Base-by-base conservation (phyloP, 441 rosid species). In the Corymbia calophylla region DNA sequence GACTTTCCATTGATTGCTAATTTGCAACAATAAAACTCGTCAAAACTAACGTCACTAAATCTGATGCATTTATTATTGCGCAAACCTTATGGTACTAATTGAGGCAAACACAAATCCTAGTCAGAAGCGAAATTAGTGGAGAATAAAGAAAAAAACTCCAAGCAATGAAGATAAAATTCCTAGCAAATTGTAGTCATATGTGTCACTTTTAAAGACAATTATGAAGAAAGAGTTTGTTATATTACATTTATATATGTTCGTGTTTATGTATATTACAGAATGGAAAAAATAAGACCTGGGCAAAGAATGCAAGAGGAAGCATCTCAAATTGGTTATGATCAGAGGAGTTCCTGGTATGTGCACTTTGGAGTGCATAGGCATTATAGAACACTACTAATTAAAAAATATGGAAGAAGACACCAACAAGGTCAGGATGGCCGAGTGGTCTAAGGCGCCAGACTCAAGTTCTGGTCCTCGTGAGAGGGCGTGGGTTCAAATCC, bases 371-470 rank as follows among this genome's bases (percentile, higher is more conserved):
- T 5, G 62, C 12, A 23, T 56, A 7, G 1, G 2, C 56, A 4
- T 18, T 4, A 62, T 29, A 7, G 0, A 29, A 29, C 29, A 1
- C 9, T 14, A 35, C 2, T 35, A 35, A 35, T 35, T 2, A 35
- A 4, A 35, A 35, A 35, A 35, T 35, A 4, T 35, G 39, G 39
- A 35, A 0, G 0, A 2, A 0, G 0, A 0, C 9, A n/a, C 2
- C 70, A 10, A 6, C 0, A 1, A 3, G 3, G 97, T 96, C 95
- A 96, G 98, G 98, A 94, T 95, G 99, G 98, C 96, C 97, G 97
- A 96, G 97, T 94, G 96, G 97, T 96, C 96, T 94, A 95, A 97
- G 98, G 97, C 97, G 97, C 96, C 96, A 95, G 98, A 95, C 98
- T 97, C 98, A 95, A 97, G 97, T 96, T 97, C 96, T 96, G 96